Conservation (phyloP, 2,329 filamentous ascomycete genomes). For the Madurella mycetomatis region DNA sequence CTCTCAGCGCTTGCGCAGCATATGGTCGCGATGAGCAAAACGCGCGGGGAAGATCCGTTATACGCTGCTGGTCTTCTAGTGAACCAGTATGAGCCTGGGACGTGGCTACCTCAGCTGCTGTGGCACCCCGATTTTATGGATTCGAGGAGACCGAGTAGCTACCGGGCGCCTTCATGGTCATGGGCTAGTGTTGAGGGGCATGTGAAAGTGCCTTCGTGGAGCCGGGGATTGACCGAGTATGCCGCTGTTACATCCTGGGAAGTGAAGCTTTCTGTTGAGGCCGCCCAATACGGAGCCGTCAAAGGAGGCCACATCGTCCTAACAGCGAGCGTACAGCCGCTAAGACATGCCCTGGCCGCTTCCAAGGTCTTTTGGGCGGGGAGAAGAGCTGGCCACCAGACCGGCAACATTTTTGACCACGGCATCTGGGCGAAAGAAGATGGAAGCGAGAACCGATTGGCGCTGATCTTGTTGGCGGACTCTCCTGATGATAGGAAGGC, state of each 20-base stretch:
- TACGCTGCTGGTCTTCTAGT: slow-evolving; percentile 5
- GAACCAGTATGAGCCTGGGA: background rate
- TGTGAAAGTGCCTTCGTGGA: background rate
- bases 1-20: slow-evolving; percentile 7
- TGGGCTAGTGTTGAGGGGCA: slow-evolving; percentile 10
- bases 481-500: too few species aligned
- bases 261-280: background rate
- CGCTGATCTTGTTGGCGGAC: too few species aligned
- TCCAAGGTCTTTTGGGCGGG: too few species aligned
- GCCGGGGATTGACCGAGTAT: background rate
- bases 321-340: too few species aligned
- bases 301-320: too few species aligned
- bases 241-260: background rate
- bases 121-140: background rate
- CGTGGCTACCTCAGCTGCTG: slow-evolving; percentile 7
- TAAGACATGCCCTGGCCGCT: too few species aligned
- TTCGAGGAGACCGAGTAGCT: background rate
- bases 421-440: too few species aligned
- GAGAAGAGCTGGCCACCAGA: too few species aligned
- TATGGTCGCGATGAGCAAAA: slow-evolving; percentile 1
- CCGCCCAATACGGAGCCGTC: too few species aligned
- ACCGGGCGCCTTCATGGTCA: slow-evolving; percentile 11
- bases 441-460: too few species aligned
- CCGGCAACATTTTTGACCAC: too few species aligned
- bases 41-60: background rate